Base-by-base conservation (phyloP, 768 basidiomycete species). In the Hysterangium stoloniferum region DNA sequence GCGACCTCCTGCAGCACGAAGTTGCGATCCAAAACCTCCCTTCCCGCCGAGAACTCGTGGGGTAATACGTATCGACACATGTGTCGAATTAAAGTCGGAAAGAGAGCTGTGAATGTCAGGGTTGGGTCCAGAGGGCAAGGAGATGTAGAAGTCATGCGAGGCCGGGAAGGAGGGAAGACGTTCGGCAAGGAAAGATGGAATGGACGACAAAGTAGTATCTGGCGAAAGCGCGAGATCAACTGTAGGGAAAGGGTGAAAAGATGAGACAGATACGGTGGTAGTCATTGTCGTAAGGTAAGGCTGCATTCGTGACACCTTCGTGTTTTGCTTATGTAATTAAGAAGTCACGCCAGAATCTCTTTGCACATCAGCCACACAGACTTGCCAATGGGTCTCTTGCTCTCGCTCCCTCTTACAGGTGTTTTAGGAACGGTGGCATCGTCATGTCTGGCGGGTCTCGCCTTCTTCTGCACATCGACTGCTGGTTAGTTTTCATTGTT, bases 1-100 rank as follows among this genome's bases (percentile, higher is more conserved):
- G 28, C 95, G 79, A 11, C 96, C 95, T 57, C 96, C 96, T 12
- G 95, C 95, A 0, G 96, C 95, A 64, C 96, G 79, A 57, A 99
- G 74, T 71, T 97, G 93, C 15, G 86, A 89, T 3, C 96, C 96
- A 61, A 99, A 98, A 29, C 95, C 96, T 64, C 96, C 95, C 68
- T 98, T 99, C 17, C 96, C 96, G 43, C 95, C 95, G 2, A 75
- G 72, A 6, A 97, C 62, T 22, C 83, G 72, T 0, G 90, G 84
- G 1, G 76, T 69, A n/a, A 95, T 72, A 0, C 89, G 76, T 1
- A 97, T 70, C 2, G 76, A 72, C n/a, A 91, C 69, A 24, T 86
- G 65, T 17, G 54, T 53, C 4, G 60, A 54, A 57, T 65, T 58
- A 6, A 70, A 64, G 1, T 70, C 59, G 4, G 72, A 68, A 4